Percentiles rank a stretch among this genome's conserved stretches.
These are phyloP conservation scores for Chloranthus sessilifolius DNA, from an alignment of 164 flowering plant genomes.

Conservation along the genomic window DNA sequence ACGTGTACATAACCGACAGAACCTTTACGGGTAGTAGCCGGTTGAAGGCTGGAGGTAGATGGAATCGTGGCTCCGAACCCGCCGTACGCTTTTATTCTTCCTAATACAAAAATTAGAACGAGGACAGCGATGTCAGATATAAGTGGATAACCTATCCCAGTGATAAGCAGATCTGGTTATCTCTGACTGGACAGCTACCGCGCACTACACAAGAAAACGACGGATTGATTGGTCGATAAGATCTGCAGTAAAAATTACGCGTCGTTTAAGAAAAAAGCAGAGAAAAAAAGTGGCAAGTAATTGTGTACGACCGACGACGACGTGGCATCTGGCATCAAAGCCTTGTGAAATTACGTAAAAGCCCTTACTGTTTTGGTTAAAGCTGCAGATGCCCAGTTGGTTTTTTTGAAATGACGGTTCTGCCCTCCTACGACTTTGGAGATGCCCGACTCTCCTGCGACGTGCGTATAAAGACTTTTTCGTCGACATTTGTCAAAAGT, in stretches of 20 bases:
- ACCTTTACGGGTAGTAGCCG: too few species aligned
- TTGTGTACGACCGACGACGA: slow-evolving; percentile 12
- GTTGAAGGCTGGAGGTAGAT: too few species aligned
- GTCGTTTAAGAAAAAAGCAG: neutral
- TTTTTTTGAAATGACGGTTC: too few species aligned
- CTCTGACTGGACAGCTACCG: slow-evolving; percentile 17
- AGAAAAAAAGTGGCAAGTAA: neutral
- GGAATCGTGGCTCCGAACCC: neutral
- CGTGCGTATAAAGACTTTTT: too few species aligned
- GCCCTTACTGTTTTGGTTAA: neutral
- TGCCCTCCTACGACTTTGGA: too few species aligned
- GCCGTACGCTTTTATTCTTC: slow-evolving; percentile 13
- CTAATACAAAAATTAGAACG: slow-evolving; percentile 8
- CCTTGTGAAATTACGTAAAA: neutral
- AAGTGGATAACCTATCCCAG: neutral
- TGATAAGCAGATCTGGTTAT: slow-evolving; percentile 2
- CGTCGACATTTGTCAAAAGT: too few species aligned
- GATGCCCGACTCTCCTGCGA: too few species aligned
- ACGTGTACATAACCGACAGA: too few species aligned
- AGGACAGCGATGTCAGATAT: slow-evolving; percentile 8
- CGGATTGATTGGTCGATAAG: slow-evolving; percentile 11
- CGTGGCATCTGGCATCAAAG: slow-evolving; percentile 1
- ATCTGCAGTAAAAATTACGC: slow-evolving; percentile 5
- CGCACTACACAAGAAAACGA: slow-evolving; percentile 15
- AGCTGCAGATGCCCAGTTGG: too few species aligned